Conservation (phyloP, 108 stramenopile genomes). For the Skeletonema marinoi region DNA sequence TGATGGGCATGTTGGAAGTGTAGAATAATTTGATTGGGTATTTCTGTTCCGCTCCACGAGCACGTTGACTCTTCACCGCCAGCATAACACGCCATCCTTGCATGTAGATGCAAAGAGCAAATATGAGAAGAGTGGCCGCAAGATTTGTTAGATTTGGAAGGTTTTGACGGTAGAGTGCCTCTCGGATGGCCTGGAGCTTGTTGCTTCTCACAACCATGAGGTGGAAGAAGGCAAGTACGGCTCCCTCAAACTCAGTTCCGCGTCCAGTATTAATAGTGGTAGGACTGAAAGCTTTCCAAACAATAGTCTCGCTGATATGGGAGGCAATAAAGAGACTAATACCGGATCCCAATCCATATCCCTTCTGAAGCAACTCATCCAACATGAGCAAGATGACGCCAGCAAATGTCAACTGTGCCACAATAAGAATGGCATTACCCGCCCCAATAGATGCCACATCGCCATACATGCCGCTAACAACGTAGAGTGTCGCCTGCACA, state of each 20-base stretch:
- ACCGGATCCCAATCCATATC: conserved; percentile 97
- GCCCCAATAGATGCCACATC: conserved; percentile 93
- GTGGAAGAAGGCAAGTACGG: conserved; percentile 98
- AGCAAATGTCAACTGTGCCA: conserved; percentile 95
- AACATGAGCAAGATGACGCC: conserved; percentile 97
- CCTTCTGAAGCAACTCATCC: conserved; percentile 99
- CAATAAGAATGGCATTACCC: conserved; percentile 97
- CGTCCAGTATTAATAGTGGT: conserved; percentile 99
- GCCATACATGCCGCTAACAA: conserved; percentile 98
- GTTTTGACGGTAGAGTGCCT: conserved; percentile 97
- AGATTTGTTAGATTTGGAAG: conserved; percentile 98
- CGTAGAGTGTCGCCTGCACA: conserved; percentile 96
- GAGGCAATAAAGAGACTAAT: conserved; percentile 99
- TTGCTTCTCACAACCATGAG: conserved; percentile 91
- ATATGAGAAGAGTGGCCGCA: conserved; percentile 94
- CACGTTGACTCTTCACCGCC: conserved; percentile 95
- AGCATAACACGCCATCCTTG: conserved; percentile 99
- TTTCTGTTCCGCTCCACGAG: conserved; percentile 91
- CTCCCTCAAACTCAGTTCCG: conserved; percentile 99
- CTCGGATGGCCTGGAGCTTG: conserved; percentile 93
- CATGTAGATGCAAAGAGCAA: conserved; percentile 98
- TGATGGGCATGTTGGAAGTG: conserved; percentile 99
- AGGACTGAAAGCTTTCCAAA: conserved; percentile 99
- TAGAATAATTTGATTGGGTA: conserved; percentile 99
- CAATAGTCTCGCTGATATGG: conserved; percentile 98